A percentile compares a stretch with the other conserved stretches of the same genome.
phyloP scores from a whole-genome alignment of 176 grass and related monocot genomes.

The Rhipidocladum racemiflorum region DNA sequence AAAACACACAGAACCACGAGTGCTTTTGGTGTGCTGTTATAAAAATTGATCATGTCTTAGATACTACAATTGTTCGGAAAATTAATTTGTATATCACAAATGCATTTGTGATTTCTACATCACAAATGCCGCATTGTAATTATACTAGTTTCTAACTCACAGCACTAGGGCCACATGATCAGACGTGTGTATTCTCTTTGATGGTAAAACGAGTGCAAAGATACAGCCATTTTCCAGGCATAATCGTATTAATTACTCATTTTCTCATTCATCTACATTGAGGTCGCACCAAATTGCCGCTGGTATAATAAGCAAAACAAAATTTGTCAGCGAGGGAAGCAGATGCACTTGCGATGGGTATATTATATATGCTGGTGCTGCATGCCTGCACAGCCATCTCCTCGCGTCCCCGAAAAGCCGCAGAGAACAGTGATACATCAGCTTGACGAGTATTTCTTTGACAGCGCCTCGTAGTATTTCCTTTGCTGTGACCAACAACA shows the following conservation, averaged over 20 bases:
- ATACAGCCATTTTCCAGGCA: background rate
- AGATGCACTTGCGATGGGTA: background rate
- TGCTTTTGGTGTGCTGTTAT: too few species aligned
- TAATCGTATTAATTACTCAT: background rate
- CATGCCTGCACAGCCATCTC: background rate
- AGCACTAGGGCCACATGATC: background rate
- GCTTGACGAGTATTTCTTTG: constrained; percentile 38
- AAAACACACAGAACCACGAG: too few species aligned
- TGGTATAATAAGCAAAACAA: background rate
- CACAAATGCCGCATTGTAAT: too few species aligned
- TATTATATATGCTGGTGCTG: too few species aligned
- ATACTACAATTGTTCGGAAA: background rate
- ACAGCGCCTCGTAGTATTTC: constrained; percentile 47
- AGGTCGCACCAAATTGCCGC: constrained; percentile 10
- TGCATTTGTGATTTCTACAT: too few species aligned
- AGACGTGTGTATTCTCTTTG: too few species aligned
- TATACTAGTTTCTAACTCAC: background rate
- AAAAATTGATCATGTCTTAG: background rate
- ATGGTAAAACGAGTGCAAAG: too few species aligned
- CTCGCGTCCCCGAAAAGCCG: too few species aligned
- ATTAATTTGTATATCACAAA: background rate
- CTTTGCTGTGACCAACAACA: constrained; percentile 46
- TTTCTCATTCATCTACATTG: background rate
- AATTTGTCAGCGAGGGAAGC: background rate
- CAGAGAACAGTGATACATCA: too few species aligned